Evolutionary conservation across 371 early-diverging fungal genomes (phyloP).

Genomic region (Syncephalastrum contaminatum): DNA sequence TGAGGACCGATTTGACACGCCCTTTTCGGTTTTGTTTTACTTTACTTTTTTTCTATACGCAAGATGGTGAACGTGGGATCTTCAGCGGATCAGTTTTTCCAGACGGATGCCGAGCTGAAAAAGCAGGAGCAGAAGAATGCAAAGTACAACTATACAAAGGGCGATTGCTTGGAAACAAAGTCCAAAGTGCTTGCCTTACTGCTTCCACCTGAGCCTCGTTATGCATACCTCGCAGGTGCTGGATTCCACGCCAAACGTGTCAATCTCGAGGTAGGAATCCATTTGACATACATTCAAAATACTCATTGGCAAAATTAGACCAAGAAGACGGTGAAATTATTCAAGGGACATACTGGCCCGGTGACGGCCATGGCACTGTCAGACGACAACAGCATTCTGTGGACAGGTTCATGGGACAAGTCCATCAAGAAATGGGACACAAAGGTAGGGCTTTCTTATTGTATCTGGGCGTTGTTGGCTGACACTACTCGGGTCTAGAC

Average conservation of each 20-base stretch:
- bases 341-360: constrained; percentile 81
- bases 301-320: constrained; percentile 44
- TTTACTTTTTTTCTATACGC: background rate
- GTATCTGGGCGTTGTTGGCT: background rate
- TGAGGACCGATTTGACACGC: background rate
- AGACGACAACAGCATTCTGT: constrained; percentile 38
- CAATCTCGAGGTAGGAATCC: constrained; percentile 43
- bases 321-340: constrained; percentile 58
- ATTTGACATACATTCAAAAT: background rate
- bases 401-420: constrained; percentile 88
- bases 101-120: constrained; percentile 72
- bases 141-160: constrained; percentile 65
- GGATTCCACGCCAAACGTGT: constrained; percentile 59
- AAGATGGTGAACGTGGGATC: constrained; percentile 53
- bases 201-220: constrained; percentile 23
- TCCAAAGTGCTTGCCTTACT: constrained; percentile 66
- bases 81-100: constrained; percentile 74
- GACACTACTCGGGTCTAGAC: constrained; percentile 30
- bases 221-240: constrained; percentile 62
- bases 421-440: constrained; percentile 70
- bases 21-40: background rate
- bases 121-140: constrained; percentile 53
- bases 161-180: constrained; percentile 58
- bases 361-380: constrained; percentile 69
- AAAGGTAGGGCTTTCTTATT: constrained; percentile 31